Conservation (phyloP, 192 early-diverging fungal genomes). For the Rhizophagus prolifer region DNA sequence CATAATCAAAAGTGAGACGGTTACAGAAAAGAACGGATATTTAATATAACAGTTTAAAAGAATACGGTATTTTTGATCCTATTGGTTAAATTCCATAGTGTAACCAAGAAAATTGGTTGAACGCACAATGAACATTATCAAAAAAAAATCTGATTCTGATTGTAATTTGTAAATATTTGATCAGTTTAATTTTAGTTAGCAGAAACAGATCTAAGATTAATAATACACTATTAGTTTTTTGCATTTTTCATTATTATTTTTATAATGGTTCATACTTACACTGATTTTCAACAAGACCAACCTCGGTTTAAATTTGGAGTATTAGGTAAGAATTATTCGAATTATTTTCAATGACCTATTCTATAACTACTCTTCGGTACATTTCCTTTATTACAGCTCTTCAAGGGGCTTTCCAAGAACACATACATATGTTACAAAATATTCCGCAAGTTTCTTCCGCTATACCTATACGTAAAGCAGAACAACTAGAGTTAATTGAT, state of each 20-base stretch:
- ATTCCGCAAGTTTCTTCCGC: constrained; percentile 59
- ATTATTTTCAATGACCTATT: background rate
- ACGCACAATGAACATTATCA: background rate
- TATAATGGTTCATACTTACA: background rate
- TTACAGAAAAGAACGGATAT: too few relatives aligned
- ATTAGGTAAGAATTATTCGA: background rate
- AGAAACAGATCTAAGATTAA: too few relatives aligned
- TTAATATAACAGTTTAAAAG: background rate
- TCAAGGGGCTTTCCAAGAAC: constrained; percentile 95
- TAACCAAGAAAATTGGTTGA: background rate
- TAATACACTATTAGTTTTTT: background rate
- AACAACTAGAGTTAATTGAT: constrained; percentile 75
- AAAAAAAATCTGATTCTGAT: background rate
- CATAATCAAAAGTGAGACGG: background rate
- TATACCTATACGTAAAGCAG: constrained; percentile 65
- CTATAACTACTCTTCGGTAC: too few relatives aligned
- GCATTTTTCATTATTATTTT: background rate
- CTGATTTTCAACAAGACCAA: background rate
- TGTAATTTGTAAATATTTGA: background rate
- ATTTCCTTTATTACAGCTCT: constrained; percentile 56
- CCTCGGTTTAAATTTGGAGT: background rate
- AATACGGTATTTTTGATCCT: background rate
- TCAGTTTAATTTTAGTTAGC: background rate
- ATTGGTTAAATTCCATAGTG: background rate
- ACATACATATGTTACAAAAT: constrained; percentile 76